A percentile compares a stretch with the other conserved stretches of the same genome.
Evolutionary conservation across 441 rosid genomes (phyloP).

Genomic region (Adansonia gregorii): DNA sequence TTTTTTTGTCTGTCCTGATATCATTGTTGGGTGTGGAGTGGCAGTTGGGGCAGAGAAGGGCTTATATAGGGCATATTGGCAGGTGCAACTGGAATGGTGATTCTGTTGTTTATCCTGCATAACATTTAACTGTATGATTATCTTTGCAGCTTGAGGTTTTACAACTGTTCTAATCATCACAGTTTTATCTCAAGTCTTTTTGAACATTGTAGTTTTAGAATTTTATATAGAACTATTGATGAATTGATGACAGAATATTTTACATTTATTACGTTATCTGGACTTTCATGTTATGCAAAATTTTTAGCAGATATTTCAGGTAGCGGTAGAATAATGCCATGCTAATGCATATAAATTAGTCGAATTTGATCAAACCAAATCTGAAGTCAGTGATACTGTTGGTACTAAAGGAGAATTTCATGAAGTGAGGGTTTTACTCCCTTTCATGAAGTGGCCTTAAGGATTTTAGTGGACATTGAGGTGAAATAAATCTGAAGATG

Average conservation of each 20-base stretch:
- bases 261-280: neutral
- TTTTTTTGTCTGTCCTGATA: neutral
- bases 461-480: neutral
- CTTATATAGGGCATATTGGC: neutral
- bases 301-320: neutral
- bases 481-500: neutral
- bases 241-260: neutral
- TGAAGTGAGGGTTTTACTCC: neutral
- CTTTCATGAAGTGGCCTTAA: neutral
- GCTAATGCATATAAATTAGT: neutral
- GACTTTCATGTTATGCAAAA: neutral
- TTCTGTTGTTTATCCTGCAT: neutral
- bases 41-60: neutral
- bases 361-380: neutral
- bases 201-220: neutral
- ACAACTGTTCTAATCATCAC: neutral
- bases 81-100: neutral
- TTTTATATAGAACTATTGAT: neutral
- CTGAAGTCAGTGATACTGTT: neutral
- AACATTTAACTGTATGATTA: neutral
- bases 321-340: neutral
- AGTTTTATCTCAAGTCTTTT: neutral
- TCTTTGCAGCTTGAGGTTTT: neutral
- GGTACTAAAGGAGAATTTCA: neutral
- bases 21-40: neutral